These are phyloP conservation scores for Rubia peregrina DNA, from an alignment of 305 asterid species.

Conservation along the genomic window DNA sequence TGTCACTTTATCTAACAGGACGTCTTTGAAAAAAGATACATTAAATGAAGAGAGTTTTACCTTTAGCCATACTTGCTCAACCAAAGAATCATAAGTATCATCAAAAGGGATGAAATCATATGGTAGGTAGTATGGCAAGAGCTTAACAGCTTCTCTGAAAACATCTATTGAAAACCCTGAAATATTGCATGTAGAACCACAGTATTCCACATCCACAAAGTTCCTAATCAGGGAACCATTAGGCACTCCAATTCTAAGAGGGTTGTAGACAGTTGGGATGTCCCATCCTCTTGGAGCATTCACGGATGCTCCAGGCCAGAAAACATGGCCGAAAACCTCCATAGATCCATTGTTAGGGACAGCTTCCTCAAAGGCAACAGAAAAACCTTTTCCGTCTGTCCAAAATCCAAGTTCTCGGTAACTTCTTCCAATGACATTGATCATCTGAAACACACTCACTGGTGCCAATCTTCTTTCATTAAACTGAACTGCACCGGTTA, in stretches of 20 bases:
- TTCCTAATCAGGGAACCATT: constrained; percentile 11
- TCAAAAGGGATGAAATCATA: constrained; percentile 21
- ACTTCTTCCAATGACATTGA: constrained; percentile 29
- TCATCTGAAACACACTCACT: constrained; percentile 17
- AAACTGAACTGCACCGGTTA: constrained; percentile 26
- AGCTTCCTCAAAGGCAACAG: not conserved
- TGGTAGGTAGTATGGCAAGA: constrained; percentile 16
- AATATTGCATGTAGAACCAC: constrained; percentile 11
- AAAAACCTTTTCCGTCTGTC: constrained; percentile 27
- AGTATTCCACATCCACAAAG: constrained; percentile 23
- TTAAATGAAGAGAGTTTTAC: constrained; percentile 10
- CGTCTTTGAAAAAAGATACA: too few relatives aligned
- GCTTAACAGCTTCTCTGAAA: constrained; percentile 14
- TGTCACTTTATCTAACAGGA: too few relatives aligned
- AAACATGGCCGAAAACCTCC: constrained; percentile 18
- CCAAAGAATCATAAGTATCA: constrained; percentile 24
- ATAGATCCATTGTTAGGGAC: not conserved
- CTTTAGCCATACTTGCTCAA: constrained; percentile 26
- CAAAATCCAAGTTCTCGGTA: constrained; percentile 30
- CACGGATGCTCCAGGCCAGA: constrained; percentile 31
- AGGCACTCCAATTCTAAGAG: constrained; percentile 31
- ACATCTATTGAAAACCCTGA: constrained; percentile 31
- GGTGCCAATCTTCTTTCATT: constrained; percentile 17
- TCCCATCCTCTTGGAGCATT: constrained; percentile 34
- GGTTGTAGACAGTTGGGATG: constrained; percentile 20